Percentiles rank a stretch among this genome's conserved stretches.
Evolutionary conservation across 768 basidiomycete species (phyloP).

Genomic region (Mycena rosella): DNA sequence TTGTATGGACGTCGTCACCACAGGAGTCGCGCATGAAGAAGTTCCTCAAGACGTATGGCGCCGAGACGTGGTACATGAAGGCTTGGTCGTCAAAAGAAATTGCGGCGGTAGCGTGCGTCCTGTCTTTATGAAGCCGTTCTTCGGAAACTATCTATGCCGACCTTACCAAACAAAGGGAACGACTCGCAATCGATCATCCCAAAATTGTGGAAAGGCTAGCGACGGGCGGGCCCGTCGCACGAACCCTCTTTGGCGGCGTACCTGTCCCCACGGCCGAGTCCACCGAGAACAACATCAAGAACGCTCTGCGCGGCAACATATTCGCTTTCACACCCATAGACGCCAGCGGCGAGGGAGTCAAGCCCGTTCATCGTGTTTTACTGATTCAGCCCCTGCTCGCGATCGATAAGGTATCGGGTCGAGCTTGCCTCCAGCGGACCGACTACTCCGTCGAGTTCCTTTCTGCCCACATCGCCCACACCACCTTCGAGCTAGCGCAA

Average conservation of each 20-base stretch:
- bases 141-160: neutral
- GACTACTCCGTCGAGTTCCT: slow-evolving; percentile 9
- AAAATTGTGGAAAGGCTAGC: neutral
- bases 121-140: no score
- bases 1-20: slow-evolving; percentile 15
- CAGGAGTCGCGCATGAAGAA: neutral
- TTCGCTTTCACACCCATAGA: neutral
- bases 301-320: slow-evolving; percentile 4
- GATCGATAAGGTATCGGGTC: neutral
- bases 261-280: neutral
- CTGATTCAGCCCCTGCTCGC: slow-evolving; percentile 5
- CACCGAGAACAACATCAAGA: neutral
- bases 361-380: slow-evolving; percentile 9
- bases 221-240: slow-evolving; percentile 8
- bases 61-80: slow-evolving; percentile 11
- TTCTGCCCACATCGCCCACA: neutral
- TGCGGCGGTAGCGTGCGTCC: slow-evolving; percentile 5
- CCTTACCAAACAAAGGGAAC: slow-evolving; percentile 5
- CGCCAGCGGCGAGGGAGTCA: no score
- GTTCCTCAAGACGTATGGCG: slow-evolving; percentile 1
- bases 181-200: neutral
- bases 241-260: neutral
- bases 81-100: slow-evolving; percentile 11
- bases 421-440: neutral
- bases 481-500: neutral